Conservation (phyloP, 768 basidiomycete species). For the Cyclocybe aegerita region DNA sequence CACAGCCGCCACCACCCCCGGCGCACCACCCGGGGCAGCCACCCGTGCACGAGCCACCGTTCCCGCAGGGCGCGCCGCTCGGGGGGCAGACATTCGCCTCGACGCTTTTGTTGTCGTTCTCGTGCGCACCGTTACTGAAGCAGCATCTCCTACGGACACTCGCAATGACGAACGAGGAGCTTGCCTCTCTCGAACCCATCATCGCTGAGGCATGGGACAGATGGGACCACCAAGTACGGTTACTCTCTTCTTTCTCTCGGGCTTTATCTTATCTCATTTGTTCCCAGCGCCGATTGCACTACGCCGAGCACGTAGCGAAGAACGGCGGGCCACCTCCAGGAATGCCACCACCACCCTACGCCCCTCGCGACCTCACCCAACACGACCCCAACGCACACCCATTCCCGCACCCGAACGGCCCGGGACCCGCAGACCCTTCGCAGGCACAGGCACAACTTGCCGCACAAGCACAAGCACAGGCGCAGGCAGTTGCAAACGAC, state of each 20-base stretch:
- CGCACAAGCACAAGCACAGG: slow-evolving; percentile 5
- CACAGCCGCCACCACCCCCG: slow-evolving; percentile 31
- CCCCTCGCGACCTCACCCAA: slow-evolving; percentile 21
- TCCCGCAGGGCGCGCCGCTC: slow-evolving; percentile 53
- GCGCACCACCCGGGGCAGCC: slow-evolving; percentile 17
- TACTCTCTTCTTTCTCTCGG: slow-evolving; percentile 1
- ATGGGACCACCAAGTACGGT: slow-evolving; percentile 76
- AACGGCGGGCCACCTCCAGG: slow-evolving; percentile 26
- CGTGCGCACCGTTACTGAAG: slow-evolving; percentile 72
- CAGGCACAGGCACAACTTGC: background rate
- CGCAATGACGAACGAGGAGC: slow-evolving; percentile 76
- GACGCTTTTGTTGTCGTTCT: slow-evolving; percentile 73
- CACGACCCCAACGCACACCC: slow-evolving; percentile 24
- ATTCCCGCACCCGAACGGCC: slow-evolving; percentile 23
- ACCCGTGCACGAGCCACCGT: slow-evolving; percentile 50
- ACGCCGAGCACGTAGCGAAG: slow-evolving; percentile 39
- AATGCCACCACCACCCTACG: slow-evolving; percentile 27
- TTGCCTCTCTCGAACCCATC: slow-evolving; percentile 74
- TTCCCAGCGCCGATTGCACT: slow-evolving; percentile 40
- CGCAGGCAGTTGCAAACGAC: slow-evolving; percentile 22
- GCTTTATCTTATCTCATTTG: slow-evolving; percentile 4
- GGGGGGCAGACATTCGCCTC: slow-evolving; percentile 82
- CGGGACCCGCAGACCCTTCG: slow-evolving; percentile 23
- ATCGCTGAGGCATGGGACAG: slow-evolving; percentile 86
- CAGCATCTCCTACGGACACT: slow-evolving; percentile 72